phyloP scores from a whole-genome alignment of 2,329 filamentous ascomycete genomes.

The Fusarium chlamydosporum region DNA sequence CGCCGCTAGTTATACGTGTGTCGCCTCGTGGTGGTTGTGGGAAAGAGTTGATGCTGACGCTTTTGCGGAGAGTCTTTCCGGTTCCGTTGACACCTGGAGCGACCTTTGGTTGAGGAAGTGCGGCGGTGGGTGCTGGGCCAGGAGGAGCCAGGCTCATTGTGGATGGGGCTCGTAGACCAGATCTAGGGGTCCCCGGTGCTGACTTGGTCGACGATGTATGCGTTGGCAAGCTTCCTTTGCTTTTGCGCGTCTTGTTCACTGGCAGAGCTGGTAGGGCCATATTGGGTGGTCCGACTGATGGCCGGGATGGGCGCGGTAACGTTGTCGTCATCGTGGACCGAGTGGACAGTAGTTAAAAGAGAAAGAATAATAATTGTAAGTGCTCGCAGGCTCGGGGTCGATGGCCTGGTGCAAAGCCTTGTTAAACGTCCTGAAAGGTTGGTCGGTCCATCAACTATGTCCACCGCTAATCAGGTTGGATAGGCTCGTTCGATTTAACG shows the following conservation, averaged over 20 bases:
- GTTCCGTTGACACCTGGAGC: constrained; percentile 69
- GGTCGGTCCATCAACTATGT: constrained; percentile 52
- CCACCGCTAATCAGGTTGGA: constrained; percentile 18
- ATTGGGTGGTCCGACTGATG: constrained; percentile 78
- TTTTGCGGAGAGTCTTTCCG: constrained; percentile 83
- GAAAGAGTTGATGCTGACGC: constrained; percentile 93
- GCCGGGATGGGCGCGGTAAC: constrained; percentile 75
- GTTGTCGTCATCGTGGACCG: constrained; percentile 62
- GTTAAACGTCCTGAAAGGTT: constrained; percentile 40
- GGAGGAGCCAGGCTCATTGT: constrained; percentile 66
- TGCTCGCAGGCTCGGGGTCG: constrained; percentile 38
- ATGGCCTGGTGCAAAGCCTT: constrained; percentile 45
- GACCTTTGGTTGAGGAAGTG: constrained; percentile 69
- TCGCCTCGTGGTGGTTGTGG: constrained; percentile 86
- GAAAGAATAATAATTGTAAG: constrained; percentile 27
- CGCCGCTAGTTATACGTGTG: constrained; percentile 67
- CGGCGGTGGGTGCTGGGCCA: constrained; percentile 67
- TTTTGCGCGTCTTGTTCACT: constrained; percentile 78
- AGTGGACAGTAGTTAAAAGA: constrained; percentile 8
- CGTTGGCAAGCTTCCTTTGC: constrained; percentile 65
- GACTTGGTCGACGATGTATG: constrained; percentile 55
- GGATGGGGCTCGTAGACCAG: constrained; percentile 72
- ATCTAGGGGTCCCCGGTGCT: constrained; percentile 66
- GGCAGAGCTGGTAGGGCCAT: constrained; percentile 81
- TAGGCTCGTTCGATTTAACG: constrained; percentile 37